phyloP scores from a whole-genome alignment of 2,329 filamentous ascomycete species.

The Chaetomiaceae sp. region DNA sequence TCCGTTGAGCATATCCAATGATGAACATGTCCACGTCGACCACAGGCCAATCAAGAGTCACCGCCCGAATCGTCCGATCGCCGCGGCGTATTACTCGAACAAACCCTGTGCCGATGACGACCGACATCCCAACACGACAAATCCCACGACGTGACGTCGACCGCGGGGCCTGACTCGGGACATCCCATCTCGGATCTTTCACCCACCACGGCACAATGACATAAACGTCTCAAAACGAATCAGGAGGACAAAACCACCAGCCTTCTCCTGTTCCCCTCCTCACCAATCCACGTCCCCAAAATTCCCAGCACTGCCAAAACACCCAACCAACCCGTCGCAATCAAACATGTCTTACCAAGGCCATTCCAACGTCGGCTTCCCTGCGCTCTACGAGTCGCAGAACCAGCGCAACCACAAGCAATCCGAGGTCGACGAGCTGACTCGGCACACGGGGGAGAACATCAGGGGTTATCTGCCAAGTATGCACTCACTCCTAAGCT shows the following conservation, averaged over 20 bases:
- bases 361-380: slow-evolving; percentile 20
- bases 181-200: not conserved
- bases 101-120: too few relatives aligned
- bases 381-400: slow-evolving; percentile 17
- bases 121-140: too few relatives aligned
- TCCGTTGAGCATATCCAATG: too few relatives aligned
- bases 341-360: slow-evolving; percentile 16
- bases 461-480: slow-evolving; percentile 21
- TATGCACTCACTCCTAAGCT: too few relatives aligned
- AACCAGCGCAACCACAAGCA: slow-evolving; percentile 19
- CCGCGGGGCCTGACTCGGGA: not conserved
- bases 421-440: slow-evolving; percentile 17
- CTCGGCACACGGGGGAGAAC: slow-evolving; percentile 19
- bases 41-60: too few relatives aligned
- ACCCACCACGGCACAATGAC: slow-evolving; percentile 2
- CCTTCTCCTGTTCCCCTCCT: not conserved
- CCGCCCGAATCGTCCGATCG: too few relatives aligned
- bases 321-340: not conserved
- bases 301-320: not conserved
- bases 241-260: not conserved
- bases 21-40: too few relatives aligned
- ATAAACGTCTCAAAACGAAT: not conserved
- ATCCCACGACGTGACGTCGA: slow-evolving; percentile 1
- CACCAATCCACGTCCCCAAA: not conserved
- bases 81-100: too few relatives aligned